Conservation (phyloP, 1,139 yeast species). For the Magnusiomyces clavatus region DNA sequence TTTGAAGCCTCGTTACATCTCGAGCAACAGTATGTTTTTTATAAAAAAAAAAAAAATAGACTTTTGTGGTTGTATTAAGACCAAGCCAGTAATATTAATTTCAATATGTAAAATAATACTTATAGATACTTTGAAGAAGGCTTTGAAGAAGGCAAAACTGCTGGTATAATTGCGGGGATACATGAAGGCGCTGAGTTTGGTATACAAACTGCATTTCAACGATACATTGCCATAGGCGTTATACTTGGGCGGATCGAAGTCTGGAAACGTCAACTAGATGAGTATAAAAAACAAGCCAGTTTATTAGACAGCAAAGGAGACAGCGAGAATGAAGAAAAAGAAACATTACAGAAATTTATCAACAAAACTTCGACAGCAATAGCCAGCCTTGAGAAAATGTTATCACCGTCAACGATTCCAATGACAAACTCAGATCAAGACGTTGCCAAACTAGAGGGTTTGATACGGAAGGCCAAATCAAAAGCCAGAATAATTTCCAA, state of each 20-base stretch:
- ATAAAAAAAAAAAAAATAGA: background rate
- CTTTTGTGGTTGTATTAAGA: too few species aligned
- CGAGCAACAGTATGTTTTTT: slow-evolving; percentile 38
- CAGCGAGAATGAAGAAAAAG: background rate
- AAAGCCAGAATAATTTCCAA: slow-evolving; percentile 27
- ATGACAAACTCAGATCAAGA: slow-evolving; percentile 26
- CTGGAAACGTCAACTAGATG: slow-evolving; percentile 23
- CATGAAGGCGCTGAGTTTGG: slow-evolving; percentile 74
- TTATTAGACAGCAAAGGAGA: background rate
- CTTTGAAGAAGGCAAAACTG: slow-evolving; percentile 40
- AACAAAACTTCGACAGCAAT: slow-evolving; percentile 1
- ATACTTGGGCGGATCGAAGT: slow-evolving; percentile 46
- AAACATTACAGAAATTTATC: slow-evolving; percentile 14
- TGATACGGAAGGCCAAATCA: slow-evolving; percentile 27
- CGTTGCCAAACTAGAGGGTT: slow-evolving; percentile 27
- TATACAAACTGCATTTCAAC: slow-evolving; percentile 68
- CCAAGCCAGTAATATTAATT: background rate
- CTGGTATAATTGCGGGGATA: slow-evolving; percentile 48
- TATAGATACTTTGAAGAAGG: slow-evolving; percentile 54
- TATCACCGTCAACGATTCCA: slow-evolving; percentile 17
- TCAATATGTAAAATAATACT: background rate
- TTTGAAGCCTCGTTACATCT: slow-evolving; percentile 45
- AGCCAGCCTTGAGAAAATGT: background rate
- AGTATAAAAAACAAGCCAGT: too few species aligned
- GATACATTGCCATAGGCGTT: slow-evolving; percentile 58